Conservation (phyloP, 2,329 filamentous ascomycete species). For the Reticulascus tulasneorum region DNA sequence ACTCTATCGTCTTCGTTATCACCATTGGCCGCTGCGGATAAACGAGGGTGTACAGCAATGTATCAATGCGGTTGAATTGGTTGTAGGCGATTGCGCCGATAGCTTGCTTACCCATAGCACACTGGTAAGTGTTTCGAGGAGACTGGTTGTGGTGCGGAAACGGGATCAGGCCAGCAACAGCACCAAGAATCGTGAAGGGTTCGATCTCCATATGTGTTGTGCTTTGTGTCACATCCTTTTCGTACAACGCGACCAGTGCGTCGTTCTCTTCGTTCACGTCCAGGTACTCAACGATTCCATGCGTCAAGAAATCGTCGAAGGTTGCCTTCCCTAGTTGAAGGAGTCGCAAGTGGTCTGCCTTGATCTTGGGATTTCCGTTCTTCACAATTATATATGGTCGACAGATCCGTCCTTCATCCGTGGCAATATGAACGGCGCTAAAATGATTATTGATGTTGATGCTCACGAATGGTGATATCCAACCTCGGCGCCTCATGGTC, state of each 20-base stretch:
- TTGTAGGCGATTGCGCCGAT: conserved; percentile 98
- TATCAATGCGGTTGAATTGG: conserved; percentile 95
- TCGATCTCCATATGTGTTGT: conserved; percentile 97
- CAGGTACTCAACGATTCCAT: conserved; percentile 90
- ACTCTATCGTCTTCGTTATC: conserved; percentile 92
- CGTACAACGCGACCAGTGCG: conserved; percentile 85
- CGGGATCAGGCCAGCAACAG: conserved; percentile 92
- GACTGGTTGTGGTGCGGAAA: conserved; percentile 99
- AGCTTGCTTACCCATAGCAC: conserved; percentile 99
- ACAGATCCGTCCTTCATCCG: conserved; percentile 95
- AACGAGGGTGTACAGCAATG: conserved; percentile 90
- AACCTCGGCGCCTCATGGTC: conserved; percentile 79
- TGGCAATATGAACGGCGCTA: conserved; percentile 88
- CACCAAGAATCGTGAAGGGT: conserved; percentile 92
- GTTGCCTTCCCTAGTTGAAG: conserved; percentile 78
- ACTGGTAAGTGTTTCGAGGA: conserved; percentile 97
- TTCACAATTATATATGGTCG: conserved; percentile 94
- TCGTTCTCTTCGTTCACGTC: conserved; percentile 99
- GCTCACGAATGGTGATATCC: conserved; percentile 93
- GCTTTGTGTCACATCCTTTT: conserved; percentile 73
- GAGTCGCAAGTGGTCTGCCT: conserved; percentile 70
- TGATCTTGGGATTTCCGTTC: conserved; percentile 78
- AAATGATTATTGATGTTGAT: conserved; percentile 95
- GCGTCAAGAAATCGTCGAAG: conserved; percentile 90
- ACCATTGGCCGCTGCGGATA: conserved; percentile 98